Conservation (phyloP, 805 yeast species). For the Komagataella pseudopastoris region DNA sequence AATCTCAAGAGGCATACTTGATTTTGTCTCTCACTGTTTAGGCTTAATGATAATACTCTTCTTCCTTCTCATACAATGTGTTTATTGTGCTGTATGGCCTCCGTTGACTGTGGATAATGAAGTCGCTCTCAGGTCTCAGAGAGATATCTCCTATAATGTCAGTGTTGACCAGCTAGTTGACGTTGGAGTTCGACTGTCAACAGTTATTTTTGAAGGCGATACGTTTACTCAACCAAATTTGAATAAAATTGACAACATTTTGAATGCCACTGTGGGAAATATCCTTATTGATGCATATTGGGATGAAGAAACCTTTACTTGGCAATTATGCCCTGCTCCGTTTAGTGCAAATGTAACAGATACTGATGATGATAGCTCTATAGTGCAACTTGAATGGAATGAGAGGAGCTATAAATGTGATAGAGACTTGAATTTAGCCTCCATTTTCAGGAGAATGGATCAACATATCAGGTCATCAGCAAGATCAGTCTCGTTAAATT, state of each 20-base stretch:
- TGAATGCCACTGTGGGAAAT: conserved; percentile 31
- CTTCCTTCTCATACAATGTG: background rate
- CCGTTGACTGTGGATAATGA: conserved; percentile 15
- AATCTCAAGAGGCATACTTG: background rate
- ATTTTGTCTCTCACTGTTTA: background rate
- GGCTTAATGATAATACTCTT: background rate
- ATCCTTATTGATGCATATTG: conserved; percentile 43
- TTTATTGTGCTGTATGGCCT: conserved; percentile 14
- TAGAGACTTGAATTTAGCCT: conserved; percentile 11
- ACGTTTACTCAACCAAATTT: conserved; percentile 21
- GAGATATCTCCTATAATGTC: conserved; percentile 28
- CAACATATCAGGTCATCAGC: background rate
- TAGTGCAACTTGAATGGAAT: background rate
- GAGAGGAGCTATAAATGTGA: conserved; percentile 7
- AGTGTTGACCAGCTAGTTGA: conserved; percentile 24
- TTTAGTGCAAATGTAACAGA: conserved; percentile 4
- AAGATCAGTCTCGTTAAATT: background rate
- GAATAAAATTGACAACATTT: conserved; percentile 13
- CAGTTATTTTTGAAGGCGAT: conserved; percentile 15
- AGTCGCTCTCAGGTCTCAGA: conserved; percentile 27
- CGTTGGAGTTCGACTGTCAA: conserved; percentile 24
- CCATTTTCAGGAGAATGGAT: background rate
- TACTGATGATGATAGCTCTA: background rate
- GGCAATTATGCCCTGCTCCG: conserved; percentile 45
- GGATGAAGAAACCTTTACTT: conserved; percentile 28